phyloP scores from a whole-genome alignment of 257 asterid genomes.

The Echites panduratus region DNA sequence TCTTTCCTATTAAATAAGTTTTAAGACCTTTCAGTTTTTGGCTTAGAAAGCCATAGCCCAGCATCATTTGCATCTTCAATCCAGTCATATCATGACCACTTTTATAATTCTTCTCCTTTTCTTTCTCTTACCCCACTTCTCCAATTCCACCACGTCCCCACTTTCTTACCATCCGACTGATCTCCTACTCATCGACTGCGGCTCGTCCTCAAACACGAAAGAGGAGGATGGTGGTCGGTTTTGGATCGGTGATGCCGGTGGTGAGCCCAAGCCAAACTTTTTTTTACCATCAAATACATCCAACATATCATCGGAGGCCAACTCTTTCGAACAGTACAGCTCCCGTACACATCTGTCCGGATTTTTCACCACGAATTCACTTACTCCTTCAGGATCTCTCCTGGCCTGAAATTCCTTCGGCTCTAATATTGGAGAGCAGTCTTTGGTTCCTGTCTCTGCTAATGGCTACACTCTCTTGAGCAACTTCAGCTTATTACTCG shows the following conservation, averaged over 20 bases:
- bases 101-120: background rate
- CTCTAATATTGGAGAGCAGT: conserved; percentile 21
- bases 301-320: conserved; percentile 17
- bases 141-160: too few species aligned
- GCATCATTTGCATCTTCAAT: too few species aligned
- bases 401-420: conserved; percentile 51
- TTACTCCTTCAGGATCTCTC: conserved; percentile 32
- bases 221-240: conserved; percentile 13
- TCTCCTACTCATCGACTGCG: conserved; percentile 50
- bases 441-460: conserved; percentile 34
- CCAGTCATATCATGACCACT: too few species aligned
- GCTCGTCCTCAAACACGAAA: conserved; percentile 12
- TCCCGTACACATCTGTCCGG: conserved; percentile 43
- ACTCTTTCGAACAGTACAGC: background rate
- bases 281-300: conserved; percentile 23
- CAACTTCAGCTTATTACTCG: conserved; percentile 38
- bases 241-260: conserved; percentile 38
- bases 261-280: conserved; percentile 11
- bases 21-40: too few species aligned
- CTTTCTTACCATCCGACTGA: conserved; percentile 28
- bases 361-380: conserved; percentile 35
- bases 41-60: too few species aligned
- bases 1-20: too few species aligned
- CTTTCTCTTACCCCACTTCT: conserved; percentile 15
- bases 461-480: conserved; percentile 31